A percentile compares a stretch with the other conserved stretches of the same genome.
Conservation (phyloP, 2,329 filamentous ascomycete species). For the Erysiphe pulchra region DNA sequence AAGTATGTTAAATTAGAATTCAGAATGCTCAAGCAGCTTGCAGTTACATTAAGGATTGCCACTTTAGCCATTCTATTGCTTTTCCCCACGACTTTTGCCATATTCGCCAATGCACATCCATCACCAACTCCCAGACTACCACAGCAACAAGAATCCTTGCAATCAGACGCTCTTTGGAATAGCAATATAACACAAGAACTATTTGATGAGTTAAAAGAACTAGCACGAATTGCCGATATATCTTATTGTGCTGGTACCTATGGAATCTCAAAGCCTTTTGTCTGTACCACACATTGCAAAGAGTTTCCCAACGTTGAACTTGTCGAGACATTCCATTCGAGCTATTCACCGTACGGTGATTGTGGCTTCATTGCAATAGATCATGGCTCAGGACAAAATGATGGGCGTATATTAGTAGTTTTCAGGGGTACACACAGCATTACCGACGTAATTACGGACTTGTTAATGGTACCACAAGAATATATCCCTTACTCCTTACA, state of each 20-base stretch:
- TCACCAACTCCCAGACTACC: no score
- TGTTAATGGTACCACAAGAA: conserved; percentile 69
- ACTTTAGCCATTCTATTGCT: no score
- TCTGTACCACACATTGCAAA: conserved; percentile 58
- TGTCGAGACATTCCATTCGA: conserved; percentile 69
- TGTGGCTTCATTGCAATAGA: conserved; percentile 89
- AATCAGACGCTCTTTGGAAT: conserved; percentile 9
- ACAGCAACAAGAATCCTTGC: no score
- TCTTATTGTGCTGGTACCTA: conserved; percentile 75
- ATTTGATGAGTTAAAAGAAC: conserved; percentile 63
- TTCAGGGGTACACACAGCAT: conserved; percentile 91
- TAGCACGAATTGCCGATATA: conserved; percentile 81
- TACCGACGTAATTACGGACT: conserved; percentile 69
- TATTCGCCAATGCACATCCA: no score
- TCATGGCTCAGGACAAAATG: conserved; percentile 20
- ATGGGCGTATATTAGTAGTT: conserved; percentile 46
- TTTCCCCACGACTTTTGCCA: no score
- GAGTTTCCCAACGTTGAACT: conserved; percentile 66
- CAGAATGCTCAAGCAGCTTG: no score
- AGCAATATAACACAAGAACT: conserved; percentile 29
- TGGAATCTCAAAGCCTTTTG: conserved; percentile 61
- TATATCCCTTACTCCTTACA: conserved; percentile 57
- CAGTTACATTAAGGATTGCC: no score
- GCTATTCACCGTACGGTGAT: conserved; percentile 61
- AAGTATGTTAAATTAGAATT: no score